phyloP scores from a whole-genome alignment of 108 stramenopile species.

The Stephanodiscus triporus region DNA sequence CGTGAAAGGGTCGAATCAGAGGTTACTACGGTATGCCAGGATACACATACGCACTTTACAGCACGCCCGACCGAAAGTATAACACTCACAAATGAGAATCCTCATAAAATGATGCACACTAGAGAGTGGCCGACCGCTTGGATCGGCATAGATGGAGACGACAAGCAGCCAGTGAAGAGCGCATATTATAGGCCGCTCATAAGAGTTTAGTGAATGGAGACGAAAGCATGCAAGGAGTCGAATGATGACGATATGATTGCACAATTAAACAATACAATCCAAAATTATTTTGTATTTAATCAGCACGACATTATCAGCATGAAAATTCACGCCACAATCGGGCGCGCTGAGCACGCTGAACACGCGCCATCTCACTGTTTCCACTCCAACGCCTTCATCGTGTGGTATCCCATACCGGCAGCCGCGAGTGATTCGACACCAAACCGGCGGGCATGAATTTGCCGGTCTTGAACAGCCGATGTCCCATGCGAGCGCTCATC shows the following conservation, averaged over 20 bases:
- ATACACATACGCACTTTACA: conserved; percentile 70
- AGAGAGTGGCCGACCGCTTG: conserved; percentile 61
- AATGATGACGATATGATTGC: not conserved
- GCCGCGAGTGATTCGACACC: conserved; percentile 25
- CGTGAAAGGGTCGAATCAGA: conserved; percentile 66
- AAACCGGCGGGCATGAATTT: conserved; percentile 82
- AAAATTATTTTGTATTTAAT: not conserved
- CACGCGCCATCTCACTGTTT: conserved; percentile 4
- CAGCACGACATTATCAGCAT: not conserved
- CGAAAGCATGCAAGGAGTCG: not conserved
- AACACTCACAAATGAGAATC: conserved; percentile 65
- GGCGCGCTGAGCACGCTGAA: not conserved
- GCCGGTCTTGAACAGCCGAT: conserved; percentile 66
- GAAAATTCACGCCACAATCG: not conserved
- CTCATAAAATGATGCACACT: conserved; percentile 37
- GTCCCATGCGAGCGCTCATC: conserved; percentile 73
- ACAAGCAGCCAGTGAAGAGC: conserved; percentile 34
- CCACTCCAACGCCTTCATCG: conserved; percentile 53
- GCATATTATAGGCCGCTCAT: not conserved
- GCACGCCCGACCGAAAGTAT: conserved; percentile 55
- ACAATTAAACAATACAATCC: not conserved
- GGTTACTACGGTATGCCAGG: conserved; percentile 79
- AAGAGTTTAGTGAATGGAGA: too few species aligned
- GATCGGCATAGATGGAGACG: conserved; percentile 78
- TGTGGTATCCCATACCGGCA: conserved; percentile 41